Evolutionary conservation across 176 grass and related monocot species (phyloP).

Genomic region (Carex parvula): DNA sequence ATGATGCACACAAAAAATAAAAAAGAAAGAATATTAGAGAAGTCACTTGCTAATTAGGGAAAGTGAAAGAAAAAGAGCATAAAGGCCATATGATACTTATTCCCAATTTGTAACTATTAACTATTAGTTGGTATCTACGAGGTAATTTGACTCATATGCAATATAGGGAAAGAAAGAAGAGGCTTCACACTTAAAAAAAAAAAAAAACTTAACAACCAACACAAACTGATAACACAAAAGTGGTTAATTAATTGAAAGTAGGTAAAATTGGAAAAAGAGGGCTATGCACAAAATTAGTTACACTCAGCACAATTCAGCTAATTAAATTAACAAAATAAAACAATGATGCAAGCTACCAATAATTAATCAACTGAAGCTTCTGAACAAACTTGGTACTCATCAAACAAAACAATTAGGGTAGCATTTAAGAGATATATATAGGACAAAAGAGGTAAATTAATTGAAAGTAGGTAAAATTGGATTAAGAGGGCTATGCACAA

Average conservation of each 20-base stretch:
- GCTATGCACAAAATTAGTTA: not conserved
- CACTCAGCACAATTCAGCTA: not conserved
- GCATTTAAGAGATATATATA: too few species aligned
- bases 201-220: not conserved
- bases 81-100: not conserved
- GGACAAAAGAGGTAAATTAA: too few species aligned
- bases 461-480: too few species aligned
- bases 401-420: too few species aligned
- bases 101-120: not conserved
- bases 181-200: not conserved
- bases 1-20: constrained; percentile 3
- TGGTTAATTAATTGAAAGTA: not conserved
- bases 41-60: constrained; percentile 5
- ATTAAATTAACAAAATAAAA: not conserved
- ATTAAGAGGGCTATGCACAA: too few species aligned
- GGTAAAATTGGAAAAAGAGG: not conserved
- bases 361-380: too few species aligned
- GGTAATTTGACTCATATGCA: not conserved
- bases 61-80: not conserved
- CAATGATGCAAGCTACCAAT: not conserved
- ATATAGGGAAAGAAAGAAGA: not conserved
- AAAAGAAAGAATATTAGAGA: not conserved
- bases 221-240: not conserved
- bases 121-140: not conserved
- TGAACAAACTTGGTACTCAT: too few species aligned